Percentiles rank a stretch among this genome's conserved stretches.
Conservation (phyloP, 257 asterid species). For the Primulina huaijiensis region DNA sequence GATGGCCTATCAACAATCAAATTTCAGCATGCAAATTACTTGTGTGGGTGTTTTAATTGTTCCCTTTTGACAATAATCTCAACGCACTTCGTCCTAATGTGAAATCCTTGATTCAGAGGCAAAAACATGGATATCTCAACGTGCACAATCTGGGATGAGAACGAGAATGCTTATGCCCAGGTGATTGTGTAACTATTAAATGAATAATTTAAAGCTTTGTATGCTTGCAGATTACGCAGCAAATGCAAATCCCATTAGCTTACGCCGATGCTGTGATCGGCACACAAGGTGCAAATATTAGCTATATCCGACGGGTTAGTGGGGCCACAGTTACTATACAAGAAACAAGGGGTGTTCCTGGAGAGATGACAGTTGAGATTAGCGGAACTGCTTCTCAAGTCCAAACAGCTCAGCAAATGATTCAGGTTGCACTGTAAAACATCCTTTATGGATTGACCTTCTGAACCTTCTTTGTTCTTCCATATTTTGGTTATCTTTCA, state of each 20-base stretch:
- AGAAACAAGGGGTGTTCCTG: slow-evolving; percentile 90
- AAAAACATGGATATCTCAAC: not conserved
- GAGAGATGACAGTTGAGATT: slow-evolving; percentile 96
- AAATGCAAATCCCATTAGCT: slow-evolving; percentile 83
- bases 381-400: slow-evolving; percentile 91
- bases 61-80: not conserved
- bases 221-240: slow-evolving; percentile 62
- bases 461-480: not conserved
- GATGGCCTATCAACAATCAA: not conserved
- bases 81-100: not conserved
- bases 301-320: slow-evolving; percentile 88
- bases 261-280: slow-evolving; percentile 98
- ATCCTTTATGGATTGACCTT: not conserved
- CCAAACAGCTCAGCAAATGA: slow-evolving; percentile 91
- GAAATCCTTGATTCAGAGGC: not conserved
- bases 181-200: not conserved
- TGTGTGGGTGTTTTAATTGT: not conserved
- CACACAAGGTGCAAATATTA: slow-evolving; percentile 81
- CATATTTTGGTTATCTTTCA: not conserved
- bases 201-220: slow-evolving; percentile 19
- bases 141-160: not conserved
- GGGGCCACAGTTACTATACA: slow-evolving; percentile 95
- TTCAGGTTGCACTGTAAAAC: slow-evolving; percentile 55
- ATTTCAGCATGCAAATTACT: not conserved
- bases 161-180: not conserved